phyloP scores from a whole-genome alignment of 495 filamentous ascomycete genomes.

The Echria macrotheca region DNA sequence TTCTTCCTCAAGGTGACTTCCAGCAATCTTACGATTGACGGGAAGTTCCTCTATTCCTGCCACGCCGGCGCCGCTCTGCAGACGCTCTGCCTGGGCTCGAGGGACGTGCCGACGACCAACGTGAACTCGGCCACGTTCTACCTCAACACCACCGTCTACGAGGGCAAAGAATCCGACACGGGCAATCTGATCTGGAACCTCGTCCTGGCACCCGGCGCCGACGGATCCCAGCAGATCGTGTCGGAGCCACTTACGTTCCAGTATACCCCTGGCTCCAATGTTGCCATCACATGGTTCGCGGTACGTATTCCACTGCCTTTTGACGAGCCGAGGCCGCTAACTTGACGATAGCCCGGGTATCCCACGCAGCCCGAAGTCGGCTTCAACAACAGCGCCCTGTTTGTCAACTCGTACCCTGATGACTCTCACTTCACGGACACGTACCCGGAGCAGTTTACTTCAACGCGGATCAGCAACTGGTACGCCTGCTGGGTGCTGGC shows the following conservation, averaged over 20 bases:
- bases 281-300: constrained; percentile 39
- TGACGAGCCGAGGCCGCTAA: too few relatives aligned
- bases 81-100: constrained; percentile 41
- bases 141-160: constrained; percentile 35
- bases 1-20: constrained; percentile 37
- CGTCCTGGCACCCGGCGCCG: constrained; percentile 12
- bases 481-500: constrained; percentile 48
- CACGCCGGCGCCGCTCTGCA: constrained; percentile 53
- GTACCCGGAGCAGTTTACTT: constrained; percentile 9
- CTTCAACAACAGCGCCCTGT: constrained; percentile 43
- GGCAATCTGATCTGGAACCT: constrained; percentile 43
- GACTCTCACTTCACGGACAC: constrained; percentile 30
- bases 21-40: constrained; percentile 27
- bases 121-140: constrained; percentile 12
- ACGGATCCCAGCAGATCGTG: constrained; percentile 24
- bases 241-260: constrained; percentile 37
- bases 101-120: constrained; percentile 6
- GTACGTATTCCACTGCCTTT: too few relatives aligned
- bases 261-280: constrained; percentile 43
- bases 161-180: constrained; percentile 15
- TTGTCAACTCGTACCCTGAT: constrained; percentile 41
- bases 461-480: constrained; percentile 39
- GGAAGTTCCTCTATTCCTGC: constrained; percentile 41
- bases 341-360: constrained; percentile 29
- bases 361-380: constrained; percentile 23